phyloP scores from a whole-genome alignment of 192 early-diverging fungal species.

The Podila horticola region DNA sequence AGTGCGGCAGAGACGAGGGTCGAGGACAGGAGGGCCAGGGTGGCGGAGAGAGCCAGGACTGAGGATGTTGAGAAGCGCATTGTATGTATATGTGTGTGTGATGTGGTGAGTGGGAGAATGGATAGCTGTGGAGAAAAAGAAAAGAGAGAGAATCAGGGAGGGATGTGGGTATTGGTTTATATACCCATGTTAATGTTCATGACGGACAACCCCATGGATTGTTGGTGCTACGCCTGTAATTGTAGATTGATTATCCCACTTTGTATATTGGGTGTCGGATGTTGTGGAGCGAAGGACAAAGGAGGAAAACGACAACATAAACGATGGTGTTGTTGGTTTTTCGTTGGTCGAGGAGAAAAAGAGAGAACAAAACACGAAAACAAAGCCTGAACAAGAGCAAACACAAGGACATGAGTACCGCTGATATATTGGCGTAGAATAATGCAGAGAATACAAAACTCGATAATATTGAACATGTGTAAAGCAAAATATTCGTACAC shows the following conservation, averaged over 20 bases:
- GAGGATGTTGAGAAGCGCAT: constrained; percentile 38
- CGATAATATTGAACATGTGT: background rate
- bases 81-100: background rate
- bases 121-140: background rate
- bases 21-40: constrained; percentile 24
- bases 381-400: background rate
- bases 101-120: background rate
- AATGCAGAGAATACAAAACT: no score
- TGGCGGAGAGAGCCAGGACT: constrained; percentile 9
- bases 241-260: background rate
- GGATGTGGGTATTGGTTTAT: background rate
- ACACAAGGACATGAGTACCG: background rate
- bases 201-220: background rate
- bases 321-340: no score
- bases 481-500: constrained; percentile 12
- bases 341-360: background rate
- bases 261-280: background rate
- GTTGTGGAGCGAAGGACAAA: constrained; percentile 10
- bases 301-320: no score
- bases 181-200: background rate
- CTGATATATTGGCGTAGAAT: background rate
- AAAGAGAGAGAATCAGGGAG: background rate
- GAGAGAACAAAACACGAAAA: background rate
- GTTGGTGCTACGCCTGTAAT: background rate
- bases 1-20: constrained; percentile 23